Base-by-base conservation (phyloP, 2,329 filamentous ascomycete genomes). In the Elsinoe necatrix region DNA sequence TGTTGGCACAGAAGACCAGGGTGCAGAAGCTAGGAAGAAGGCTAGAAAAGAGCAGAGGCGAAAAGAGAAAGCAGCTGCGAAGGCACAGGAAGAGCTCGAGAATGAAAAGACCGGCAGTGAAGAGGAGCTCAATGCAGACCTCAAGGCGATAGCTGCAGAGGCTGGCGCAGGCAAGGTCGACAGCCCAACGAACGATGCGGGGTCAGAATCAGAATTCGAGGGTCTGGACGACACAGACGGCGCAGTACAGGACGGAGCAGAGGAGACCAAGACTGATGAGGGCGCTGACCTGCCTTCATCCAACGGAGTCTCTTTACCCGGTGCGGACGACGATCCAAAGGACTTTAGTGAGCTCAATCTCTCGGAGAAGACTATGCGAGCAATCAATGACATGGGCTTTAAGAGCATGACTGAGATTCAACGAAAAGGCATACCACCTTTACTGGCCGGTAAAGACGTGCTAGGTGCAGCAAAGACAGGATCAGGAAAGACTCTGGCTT, bases 391-490 rank as follows among this genome's bases (percentile, higher is more conserved):
- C 61, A 97, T 98, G 92, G 87, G 87, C 12, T 96, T 97, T 69
- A 85, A 87, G 67, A 91, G 80, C 48, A 96, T 98, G 91, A 97
- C 93, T 0, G 88, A 93, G 70, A 96, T 97, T 63, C 93, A 97
- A 72, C 81, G 83, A 64, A 81, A 87, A 68, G 86, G 86, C 11
- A 95, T 97, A 57, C 91, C 92, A 3, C 90, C 91, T 18, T 77
- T 95, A 47, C 77, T 97, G 59, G 89, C 91, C 41, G 93, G 93
- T 61, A 85, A 87, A 68, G 92, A 97, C 74, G 88, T 97, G 20
- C 81, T 98, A 43, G 93, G 93, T 65, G 92, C 92, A 29, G 93
- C 93, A 52, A 97, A 97, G 78, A 96, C 91, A 2, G 91, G 91
- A 42, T 95, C 89, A 20, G 93, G 93, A 69, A 98, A 98, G 77